Conservation (phyloP, 1,284 basidiomycete species). For the Wolfiporia cocos region DNA sequence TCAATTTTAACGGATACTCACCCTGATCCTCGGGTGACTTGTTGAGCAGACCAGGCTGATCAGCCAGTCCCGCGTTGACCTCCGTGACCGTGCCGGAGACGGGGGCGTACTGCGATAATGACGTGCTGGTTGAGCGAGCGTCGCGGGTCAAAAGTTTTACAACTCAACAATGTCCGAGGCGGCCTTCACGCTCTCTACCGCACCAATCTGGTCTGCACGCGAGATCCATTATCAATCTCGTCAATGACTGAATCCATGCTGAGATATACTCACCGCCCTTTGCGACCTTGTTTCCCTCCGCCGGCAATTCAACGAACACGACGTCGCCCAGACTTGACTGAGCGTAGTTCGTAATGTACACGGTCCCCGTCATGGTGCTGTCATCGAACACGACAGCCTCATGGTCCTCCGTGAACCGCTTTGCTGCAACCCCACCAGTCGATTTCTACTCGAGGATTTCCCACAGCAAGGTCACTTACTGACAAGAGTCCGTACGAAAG, state of each 20-base stretch:
- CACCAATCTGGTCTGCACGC: constrained; percentile 79
- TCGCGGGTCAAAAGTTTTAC: constrained; percentile 6
- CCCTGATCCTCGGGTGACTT: constrained; percentile 85
- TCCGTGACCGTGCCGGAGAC: constrained; percentile 80
- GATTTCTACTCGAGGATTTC: not conserved
- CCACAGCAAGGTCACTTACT: constrained; percentile 24
- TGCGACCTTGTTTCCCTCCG: constrained; percentile 59
- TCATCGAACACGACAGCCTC: constrained; percentile 87
- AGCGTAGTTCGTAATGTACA: constrained; percentile 93
- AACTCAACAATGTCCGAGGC: constrained; percentile 86
- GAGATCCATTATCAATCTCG: not conserved
- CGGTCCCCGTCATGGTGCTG: constrained; percentile 71
- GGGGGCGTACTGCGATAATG: constrained; percentile 72
- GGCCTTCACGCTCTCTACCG: constrained; percentile 97
- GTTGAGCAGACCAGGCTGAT: constrained; percentile 81
- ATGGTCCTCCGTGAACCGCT: constrained; percentile 86
- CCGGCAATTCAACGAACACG: constrained; percentile 93
- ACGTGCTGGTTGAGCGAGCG: constrained; percentile 3
- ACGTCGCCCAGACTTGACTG: constrained; percentile 94
- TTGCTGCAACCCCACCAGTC: constrained; percentile 42
- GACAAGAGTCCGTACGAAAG: constrained; percentile 30
- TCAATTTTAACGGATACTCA: constrained; percentile 30
- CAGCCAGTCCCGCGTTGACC: constrained; percentile 73
- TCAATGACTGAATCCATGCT: constrained; percentile 2
- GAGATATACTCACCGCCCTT: constrained; percentile 72